phyloP scores from a whole-genome alignment of 495 filamentous ascomycete genomes.

The Pyrenula aspistea region DNA sequence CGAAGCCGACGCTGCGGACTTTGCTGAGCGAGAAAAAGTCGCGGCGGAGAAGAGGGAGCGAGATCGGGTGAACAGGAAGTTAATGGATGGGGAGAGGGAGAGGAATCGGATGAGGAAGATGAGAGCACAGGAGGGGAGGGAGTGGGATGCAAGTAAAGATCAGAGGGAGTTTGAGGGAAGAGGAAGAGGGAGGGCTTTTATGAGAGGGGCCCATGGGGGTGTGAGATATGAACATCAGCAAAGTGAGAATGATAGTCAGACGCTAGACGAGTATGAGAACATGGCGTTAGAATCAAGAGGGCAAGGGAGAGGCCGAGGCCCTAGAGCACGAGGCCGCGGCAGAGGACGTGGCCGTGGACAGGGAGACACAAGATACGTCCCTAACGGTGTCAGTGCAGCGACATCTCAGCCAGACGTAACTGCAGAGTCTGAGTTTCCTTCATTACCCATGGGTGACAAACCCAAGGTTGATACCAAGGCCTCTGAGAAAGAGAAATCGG shows the following conservation, averaged over 20 bases:
- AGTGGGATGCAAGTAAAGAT: conserved; percentile 68
- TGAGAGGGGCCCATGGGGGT: conserved; percentile 50
- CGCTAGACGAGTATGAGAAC: conserved; percentile 8
- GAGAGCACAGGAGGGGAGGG: conserved; percentile 48
- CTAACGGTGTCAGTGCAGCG: neutral
- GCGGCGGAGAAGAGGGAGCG: conserved; percentile 39
- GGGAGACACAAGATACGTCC: neutral
- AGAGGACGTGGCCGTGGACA: conserved; percentile 12
- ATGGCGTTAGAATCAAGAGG: conserved; percentile 4
- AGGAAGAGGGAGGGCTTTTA: conserved; percentile 27
- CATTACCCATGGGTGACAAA: neutral
- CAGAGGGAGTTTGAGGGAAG: conserved; percentile 45
- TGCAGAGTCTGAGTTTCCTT: conserved; percentile 4
- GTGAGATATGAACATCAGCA: conserved; percentile 16
- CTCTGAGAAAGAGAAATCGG: neutral
- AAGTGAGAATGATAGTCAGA: conserved; percentile 2
- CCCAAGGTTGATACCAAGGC: neutral
- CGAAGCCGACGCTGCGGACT: conserved; percentile 56
- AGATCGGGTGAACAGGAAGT: conserved; percentile 41
- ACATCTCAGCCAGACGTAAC: conserved; percentile 1
- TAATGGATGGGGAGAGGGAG: conserved; percentile 61
- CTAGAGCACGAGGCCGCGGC: conserved; percentile 7
- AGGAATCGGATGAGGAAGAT: conserved; percentile 61
- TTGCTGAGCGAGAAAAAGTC: conserved; percentile 50
- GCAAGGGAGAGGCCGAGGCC: conserved; percentile 8